Evolutionary conservation across 2,329 filamentous ascomycete species (phyloP).

Genomic region (Phialocephala subalpina): DNA sequence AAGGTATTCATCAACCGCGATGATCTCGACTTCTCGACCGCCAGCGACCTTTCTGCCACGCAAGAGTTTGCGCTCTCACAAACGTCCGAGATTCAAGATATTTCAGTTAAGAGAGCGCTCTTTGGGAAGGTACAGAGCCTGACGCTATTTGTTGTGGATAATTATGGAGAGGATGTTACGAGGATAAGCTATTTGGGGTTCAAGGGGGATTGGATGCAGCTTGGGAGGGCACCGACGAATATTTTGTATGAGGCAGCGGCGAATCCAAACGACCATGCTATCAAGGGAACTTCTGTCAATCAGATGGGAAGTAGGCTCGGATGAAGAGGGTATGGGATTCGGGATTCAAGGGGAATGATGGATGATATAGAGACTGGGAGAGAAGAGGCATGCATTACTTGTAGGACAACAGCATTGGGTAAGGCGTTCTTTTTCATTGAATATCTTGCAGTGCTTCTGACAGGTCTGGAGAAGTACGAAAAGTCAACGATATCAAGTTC

Average conservation of each 20-base stretch:
- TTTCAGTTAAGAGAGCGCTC: slow-evolving; percentile 84
- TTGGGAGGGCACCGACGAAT: slow-evolving; percentile 82
- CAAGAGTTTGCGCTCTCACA: slow-evolving; percentile 82
- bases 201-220: slow-evolving; percentile 90
- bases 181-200: slow-evolving; percentile 87
- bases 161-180: slow-evolving; percentile 83
- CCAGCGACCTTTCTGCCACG: slow-evolving; percentile 72
- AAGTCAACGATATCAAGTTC: not conserved
- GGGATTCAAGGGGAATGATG: not conserved
- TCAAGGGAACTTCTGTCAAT: slow-evolving; percentile 64
- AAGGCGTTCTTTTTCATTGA: not conserved
- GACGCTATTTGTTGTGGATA: slow-evolving; percentile 89
- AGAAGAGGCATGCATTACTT: not conserved
- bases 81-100: slow-evolving; percentile 83
- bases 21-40: slow-evolving; percentile 84
- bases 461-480: not conserved
- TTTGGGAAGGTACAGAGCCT: slow-evolving; percentile 88
- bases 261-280: slow-evolving; percentile 85
- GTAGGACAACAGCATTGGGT: not conserved
- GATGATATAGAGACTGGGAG: slow-evolving; percentile 5
- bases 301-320: slow-evolving; percentile 64
- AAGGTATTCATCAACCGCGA: slow-evolving; percentile 89
- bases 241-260: slow-evolving; percentile 95
- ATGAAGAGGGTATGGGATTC: slow-evolving; percentile 35
- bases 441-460: not conserved